These are phyloP conservation scores for Pythium sp. DNA, from an alignment of 352 stramenopile species.

Conservation along the genomic window DNA sequence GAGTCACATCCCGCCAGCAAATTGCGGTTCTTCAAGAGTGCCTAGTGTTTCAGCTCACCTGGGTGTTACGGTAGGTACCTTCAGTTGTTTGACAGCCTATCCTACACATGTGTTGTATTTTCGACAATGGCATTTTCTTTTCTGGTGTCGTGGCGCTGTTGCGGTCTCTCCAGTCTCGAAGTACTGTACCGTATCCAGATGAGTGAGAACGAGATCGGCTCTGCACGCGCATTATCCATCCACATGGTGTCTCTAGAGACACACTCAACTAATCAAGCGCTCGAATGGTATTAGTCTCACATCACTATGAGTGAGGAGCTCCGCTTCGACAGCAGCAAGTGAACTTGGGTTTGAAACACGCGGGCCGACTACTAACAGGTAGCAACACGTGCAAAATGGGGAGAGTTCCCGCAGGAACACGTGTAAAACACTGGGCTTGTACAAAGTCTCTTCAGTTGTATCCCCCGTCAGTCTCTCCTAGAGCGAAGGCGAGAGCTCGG, in stretches of 20 bases:
- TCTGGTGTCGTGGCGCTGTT: constrained; percentile 1
- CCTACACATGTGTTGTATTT: neutral
- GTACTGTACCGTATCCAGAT: neutral
- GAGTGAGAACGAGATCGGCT: neutral
- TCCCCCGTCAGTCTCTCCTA: no score
- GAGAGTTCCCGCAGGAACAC: neutral
- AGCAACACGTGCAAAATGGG: neutral
- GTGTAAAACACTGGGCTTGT: neutral
- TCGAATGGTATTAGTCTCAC: neutral
- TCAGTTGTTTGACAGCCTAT: neutral
- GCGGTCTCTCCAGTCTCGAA: neutral
- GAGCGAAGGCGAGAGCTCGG: neutral
- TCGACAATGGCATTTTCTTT: constrained; percentile 1
- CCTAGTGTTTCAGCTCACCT: neutral
- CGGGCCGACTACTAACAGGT: neutral
- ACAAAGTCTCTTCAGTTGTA: neutral
- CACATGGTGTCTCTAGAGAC: neutral
- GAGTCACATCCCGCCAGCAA: neutral
- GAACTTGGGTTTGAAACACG: neutral
- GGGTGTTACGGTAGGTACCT: neutral
- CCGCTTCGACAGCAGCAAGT: no score
- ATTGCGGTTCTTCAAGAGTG: constrained; percentile 11
- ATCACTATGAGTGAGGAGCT: neutral
- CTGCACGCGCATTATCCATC: constrained; percentile 4
- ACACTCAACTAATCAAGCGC: neutral